phyloP scores from a whole-genome alignment of 2,329 filamentous ascomycete genomes.

The Alternaria gaisen region DNA sequence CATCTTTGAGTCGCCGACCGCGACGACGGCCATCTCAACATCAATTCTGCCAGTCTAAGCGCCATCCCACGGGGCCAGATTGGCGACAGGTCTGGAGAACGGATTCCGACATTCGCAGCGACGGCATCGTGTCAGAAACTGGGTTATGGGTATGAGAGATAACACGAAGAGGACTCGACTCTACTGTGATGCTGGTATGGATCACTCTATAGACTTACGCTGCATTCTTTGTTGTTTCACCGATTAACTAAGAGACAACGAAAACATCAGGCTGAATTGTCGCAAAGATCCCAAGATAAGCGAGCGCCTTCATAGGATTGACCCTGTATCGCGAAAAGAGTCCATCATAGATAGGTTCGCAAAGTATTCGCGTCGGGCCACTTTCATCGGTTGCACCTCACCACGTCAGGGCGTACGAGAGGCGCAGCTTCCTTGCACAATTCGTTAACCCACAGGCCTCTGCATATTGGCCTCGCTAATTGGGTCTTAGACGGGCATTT shows the following conservation, averaged over 20 bases:
- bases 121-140: neutral
- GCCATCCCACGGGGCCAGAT: neutral
- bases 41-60: neutral
- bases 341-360: neutral
- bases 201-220: neutral
- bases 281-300: neutral
- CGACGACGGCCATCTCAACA: neutral
- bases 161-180: neutral
- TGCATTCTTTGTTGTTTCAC: neutral
- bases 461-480: neutral
- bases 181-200: neutral
- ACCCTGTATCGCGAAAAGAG: neutral
- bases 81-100: neutral
- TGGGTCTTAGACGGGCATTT: neutral
- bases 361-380: neutral
- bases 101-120: neutral
- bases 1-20: neutral
- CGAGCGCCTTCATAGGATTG: neutral
- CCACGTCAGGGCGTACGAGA: neutral
- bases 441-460: neutral
- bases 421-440: neutral
- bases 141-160: neutral
- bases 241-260: neutral
- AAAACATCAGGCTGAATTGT: too few species aligned
- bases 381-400: neutral